A percentile compares a stretch with the other conserved stretches of the same genome.
Evolutionary conservation across 2,329 filamentous ascomycete genomes (phyloP).

Genomic region (Cercospora zeina): DNA sequence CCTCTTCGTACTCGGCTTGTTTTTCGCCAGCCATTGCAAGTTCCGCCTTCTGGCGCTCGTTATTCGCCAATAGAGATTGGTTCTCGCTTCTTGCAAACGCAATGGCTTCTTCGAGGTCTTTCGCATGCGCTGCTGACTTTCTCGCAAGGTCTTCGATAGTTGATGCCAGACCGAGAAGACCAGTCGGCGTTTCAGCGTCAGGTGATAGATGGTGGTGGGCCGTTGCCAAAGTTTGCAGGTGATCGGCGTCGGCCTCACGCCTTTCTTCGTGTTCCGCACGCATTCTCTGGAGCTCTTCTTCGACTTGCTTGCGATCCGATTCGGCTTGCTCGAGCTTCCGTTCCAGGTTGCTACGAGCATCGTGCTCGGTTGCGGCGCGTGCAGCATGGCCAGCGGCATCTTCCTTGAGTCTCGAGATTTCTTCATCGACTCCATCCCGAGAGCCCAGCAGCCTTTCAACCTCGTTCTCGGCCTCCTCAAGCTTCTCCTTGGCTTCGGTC

Average conservation of each 20-base stretch:
- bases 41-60: constrained; percentile 45
- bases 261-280: constrained; percentile 59
- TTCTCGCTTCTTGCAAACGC: constrained; percentile 52
- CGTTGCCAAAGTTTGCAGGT: constrained; percentile 36
- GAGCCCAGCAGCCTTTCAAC: constrained; percentile 81
- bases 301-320: constrained; percentile 34
- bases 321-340: constrained; percentile 46
- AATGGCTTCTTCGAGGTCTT: constrained; percentile 50
- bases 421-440: constrained; percentile 74
- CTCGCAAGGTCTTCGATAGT: constrained; percentile 50
- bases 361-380: constrained; percentile 60
- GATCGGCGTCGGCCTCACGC: constrained; percentile 48
- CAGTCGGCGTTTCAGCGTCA: constrained; percentile 40
- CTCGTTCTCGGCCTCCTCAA: constrained; percentile 91
- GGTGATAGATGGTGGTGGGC: constrained; percentile 46
- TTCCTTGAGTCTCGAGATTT: constrained; percentile 63
- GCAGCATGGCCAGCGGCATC: constrained; percentile 62
- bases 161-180: constrained; percentile 42
- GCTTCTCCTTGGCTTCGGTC: constrained; percentile 68
- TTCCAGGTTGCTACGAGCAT: constrained; percentile 63
- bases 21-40: constrained; percentile 36
- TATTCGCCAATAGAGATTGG: constrained; percentile 43
- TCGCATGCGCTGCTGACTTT: constrained; percentile 46
- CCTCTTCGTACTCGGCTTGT: constrained; percentile 42
- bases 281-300: constrained; percentile 50